These are phyloP conservation scores for Mortierella sp. DNA, from an alignment of 371 early-diverging fungal species.

Conservation along the genomic window DNA sequence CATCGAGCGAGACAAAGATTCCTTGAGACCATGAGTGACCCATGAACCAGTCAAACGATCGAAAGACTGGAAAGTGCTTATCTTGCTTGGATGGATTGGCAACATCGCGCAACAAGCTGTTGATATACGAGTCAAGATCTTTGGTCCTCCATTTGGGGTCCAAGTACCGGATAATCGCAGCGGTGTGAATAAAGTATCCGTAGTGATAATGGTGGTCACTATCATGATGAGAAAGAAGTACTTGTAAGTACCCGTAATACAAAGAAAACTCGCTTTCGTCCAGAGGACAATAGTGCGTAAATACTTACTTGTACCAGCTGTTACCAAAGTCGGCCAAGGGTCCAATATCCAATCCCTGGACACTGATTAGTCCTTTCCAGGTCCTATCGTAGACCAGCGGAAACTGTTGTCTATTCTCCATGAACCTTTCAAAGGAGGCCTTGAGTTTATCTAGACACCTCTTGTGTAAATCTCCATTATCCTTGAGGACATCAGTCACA, in stretches of 20 bases:
- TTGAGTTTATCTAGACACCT: constrained; percentile 62
- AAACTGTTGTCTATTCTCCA: constrained; percentile 66
- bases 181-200: constrained; percentile 76
- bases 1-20: constrained; percentile 72
- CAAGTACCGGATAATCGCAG: constrained; percentile 74
- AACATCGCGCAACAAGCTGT: constrained; percentile 74
- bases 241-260: constrained; percentile 58
- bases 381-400: constrained; percentile 74
- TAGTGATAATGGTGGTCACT: constrained; percentile 89
- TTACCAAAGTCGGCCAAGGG: constrained; percentile 67
- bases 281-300: background rate
- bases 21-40: constrained; percentile 90
- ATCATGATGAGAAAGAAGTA: background rate
- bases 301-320: constrained; percentile 64
- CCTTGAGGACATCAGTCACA: constrained; percentile 62
- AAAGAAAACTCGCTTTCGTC: constrained; percentile 61
- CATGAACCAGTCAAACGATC: constrained; percentile 82
- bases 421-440: constrained; percentile 64
- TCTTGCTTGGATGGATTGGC: constrained; percentile 70
- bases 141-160: constrained; percentile 66
- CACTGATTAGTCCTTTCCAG: constrained; percentile 75
- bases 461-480: constrained; percentile 56
- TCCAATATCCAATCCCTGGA: constrained; percentile 58
- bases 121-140: constrained; percentile 30
- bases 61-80: constrained; percentile 71